Evolutionary conservation across 2,329 filamentous ascomycete genomes (phyloP).

Genomic region (Camillea tinctor): DNA sequence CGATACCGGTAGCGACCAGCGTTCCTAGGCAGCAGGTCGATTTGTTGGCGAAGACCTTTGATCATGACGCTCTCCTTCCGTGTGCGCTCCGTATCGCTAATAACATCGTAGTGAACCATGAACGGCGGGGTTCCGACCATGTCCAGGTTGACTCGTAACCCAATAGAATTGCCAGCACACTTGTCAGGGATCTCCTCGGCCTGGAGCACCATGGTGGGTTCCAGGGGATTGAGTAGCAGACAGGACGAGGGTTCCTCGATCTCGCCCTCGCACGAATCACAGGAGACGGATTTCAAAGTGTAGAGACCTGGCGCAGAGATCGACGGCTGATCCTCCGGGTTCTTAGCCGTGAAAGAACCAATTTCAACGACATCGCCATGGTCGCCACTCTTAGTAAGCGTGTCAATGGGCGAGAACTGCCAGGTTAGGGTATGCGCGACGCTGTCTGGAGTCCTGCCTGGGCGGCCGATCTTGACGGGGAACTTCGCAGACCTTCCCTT

Average conservation of each 20-base stretch:
- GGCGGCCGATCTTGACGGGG: constrained; percentile 68
- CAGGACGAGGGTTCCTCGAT: constrained; percentile 94
- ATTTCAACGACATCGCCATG: constrained; percentile 59
- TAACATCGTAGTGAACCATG: constrained; percentile 72
- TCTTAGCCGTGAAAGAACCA: constrained; percentile 61
- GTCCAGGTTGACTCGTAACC: constrained; percentile 83
- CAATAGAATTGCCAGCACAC: constrained; percentile 91
- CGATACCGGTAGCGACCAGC: constrained; percentile 86
- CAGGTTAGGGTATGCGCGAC: constrained; percentile 74
- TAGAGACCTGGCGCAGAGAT: constrained; percentile 84
- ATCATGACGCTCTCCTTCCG: constrained; percentile 57
- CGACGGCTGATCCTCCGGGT: constrained; percentile 59
- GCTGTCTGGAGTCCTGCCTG: constrained; percentile 57
- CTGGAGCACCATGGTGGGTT: constrained; percentile 73
- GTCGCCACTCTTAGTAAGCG: constrained; percentile 67
- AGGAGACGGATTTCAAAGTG: constrained; percentile 75
- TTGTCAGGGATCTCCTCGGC: constrained; percentile 88
- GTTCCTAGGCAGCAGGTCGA: constrained; percentile 77
- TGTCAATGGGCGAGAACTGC: constrained; percentile 74
- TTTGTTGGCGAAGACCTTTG: constrained; percentile 73
- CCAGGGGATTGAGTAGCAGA: constrained; percentile 83
- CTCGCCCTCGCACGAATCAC: constrained; percentile 80
- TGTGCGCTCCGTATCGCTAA: constrained; percentile 57
- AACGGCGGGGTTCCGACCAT: constrained; percentile 93
- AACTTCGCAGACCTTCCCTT: constrained; percentile 67